Base-by-base conservation (phyloP, 306 rosid genomes). In the Chamaecrista fasciculata region DNA sequence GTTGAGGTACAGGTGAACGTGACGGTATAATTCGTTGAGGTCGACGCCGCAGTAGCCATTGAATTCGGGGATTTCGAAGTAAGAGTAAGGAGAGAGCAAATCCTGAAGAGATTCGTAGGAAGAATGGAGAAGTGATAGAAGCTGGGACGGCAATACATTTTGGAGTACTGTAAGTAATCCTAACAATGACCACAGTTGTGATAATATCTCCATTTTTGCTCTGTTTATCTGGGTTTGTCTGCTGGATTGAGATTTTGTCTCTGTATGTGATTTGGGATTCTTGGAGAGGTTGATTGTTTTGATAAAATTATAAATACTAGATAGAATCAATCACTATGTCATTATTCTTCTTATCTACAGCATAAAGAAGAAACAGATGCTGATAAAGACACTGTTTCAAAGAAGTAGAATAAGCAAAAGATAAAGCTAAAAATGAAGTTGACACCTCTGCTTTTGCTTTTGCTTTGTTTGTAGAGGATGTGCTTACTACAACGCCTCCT, bases 21-120 rank as follows among this genome's bases (percentile, higher is more conserved):
- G 90, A 69, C 91, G 94, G 88, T 91, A 91, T 67, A 91, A 88
- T 12, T 91, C 94, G 77, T 91, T 89, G 63, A 79, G 80, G 74
- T 91, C 96, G 23, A 91, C 94, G 33, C 89, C 91, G 62, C 94
- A 89, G 73, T 91, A 91, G 71, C 94, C 96, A 71, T 91, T 89
- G 83, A 91, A 91, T 67, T 91, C 96, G 0, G 97, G 96, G 58
- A 91, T 81, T 61, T 91, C 94, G 63, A 85, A 76, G 61, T 91
- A 89, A 4, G 97, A 81, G 63, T 81, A 85, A 1, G 97, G 97
- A 43, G 90, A 83, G 40, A 91, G 79, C 4, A 89, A 62, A 77
- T 89, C 97, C 37, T 87, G 96, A 6, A 87, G 79, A 8, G 94
- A 84, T 63, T 91, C 91, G 42, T 89, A 89, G 2, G 83, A 16